Base-by-base conservation (phyloP, 345 rosid genomes). In the Physaria fendleri region DNA sequence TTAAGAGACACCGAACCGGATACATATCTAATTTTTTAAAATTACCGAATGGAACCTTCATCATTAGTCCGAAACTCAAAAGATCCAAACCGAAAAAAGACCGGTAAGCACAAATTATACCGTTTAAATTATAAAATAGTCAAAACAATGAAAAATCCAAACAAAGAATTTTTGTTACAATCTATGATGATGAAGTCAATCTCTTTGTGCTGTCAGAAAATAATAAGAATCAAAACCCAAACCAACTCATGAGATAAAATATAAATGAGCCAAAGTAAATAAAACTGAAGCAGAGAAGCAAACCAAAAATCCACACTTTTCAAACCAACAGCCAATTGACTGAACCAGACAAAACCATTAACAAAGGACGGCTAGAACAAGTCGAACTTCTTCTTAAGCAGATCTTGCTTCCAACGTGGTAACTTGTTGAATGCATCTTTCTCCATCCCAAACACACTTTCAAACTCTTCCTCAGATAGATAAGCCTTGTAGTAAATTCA, bases 321-420 rank as follows among this genome's bases (percentile, higher is more conserved):
- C 66, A 59, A 67, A 59, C 66, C 44, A 59, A 40, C 30, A 42
- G 41, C 52, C 50, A 23, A n/a, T 4, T 49, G 59, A 50, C 46
- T 33, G 59, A 33, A 45, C 60, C 59, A 58, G 10, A 66, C 15
- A 21, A 46, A 46, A 39, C 45, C 69, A 22, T 6, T 18, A 38
- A 48, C 46, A 49, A 29, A 62, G 39, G 11, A 50, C 5, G 40
- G 3, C 29, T 79, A 93, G 70, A 93, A 85, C 68, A 90, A 64
- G 66, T 85, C 88, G 46, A 68, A 64, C 69, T 87, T 83, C 79
- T 74, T 90, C 85, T 94, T 94, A 59, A 65, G 88, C 65, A 87
- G 69, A 72, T 94, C 97, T 80, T 90, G 95, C 81, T 90, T 90
- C 97, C 97, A 90, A 72, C 77, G 79, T 3, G 97, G 97, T 69